Evolutionary conservation across 192 early-diverging fungal species (phyloP), one percentile per base, ranked within the genome.

Genomic region (Entophlyctis helioformis): DNA sequence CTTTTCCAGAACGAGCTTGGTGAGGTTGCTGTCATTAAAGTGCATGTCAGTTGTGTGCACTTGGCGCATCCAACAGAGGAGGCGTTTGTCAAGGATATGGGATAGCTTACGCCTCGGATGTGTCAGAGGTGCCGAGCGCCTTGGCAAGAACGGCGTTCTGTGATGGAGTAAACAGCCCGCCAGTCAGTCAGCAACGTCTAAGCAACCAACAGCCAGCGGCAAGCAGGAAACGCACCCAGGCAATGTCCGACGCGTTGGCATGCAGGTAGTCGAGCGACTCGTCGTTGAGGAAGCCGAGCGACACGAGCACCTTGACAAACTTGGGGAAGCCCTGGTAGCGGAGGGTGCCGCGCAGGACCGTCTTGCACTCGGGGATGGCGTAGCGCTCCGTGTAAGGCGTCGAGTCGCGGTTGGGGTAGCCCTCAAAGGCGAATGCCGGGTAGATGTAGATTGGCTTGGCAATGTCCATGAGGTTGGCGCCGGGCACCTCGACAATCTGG

Each of bases 381-480:
- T 98, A 98, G 55, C 85, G 81, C 69, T 89, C 80, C 60, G 79
- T 81, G 69, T 96, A 98, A 33, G 81, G 77, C 39, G 86, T 84
- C 25, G 95, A 98, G 63, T 98, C 95, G 50, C 95, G 87, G 83
- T 98, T 98, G 40, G 89, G 83, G 61, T 94, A 94, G 31, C 89
- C 91, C 39, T 87, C 91, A 56, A 94, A 86, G 13, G 90, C 87
- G 60, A 88, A 98, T 2, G 81, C 95, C 2, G 90, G 92, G 76
- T 94, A 96, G 55, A 89, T 86, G 56, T 82, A 82, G 50, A 93
- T 84, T 35, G 83, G 87, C 57, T 85, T 91, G 25, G 90, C 87
- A 45, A 81, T 86, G 62, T 79, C 74, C 91, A 98, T 96, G 40
- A 98, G 72, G 13, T 87, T 75, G 49, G 77, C 62, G 42, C 86